Evolutionary conservation across 371 early-diverging fungal species (phyloP).

Genomic region (Mucor saturninus): DNA sequence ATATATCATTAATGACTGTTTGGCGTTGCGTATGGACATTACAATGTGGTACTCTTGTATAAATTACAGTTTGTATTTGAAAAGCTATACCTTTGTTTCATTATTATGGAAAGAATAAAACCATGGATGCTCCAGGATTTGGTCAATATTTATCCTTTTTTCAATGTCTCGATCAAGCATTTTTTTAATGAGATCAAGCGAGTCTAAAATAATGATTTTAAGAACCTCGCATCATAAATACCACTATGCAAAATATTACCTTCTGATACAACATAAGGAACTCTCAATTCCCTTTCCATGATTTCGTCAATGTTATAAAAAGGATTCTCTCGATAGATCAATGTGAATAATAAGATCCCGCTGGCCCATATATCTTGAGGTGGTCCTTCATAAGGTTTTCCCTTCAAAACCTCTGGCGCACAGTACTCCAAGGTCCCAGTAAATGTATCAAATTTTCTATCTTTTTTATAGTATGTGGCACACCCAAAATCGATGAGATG

Average conservation of each 20-base stretch:
- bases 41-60: no score
- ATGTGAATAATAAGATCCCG: constrained; percentile 75
- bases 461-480: constrained; percentile 60
- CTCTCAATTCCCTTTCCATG: constrained; percentile 27
- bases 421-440: constrained; percentile 71
- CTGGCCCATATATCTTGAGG: constrained; percentile 82
- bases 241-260: constrained; percentile 6
- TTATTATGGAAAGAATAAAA: constrained; percentile 24
- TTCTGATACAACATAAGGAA: constrained; percentile 23
- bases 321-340: constrained; percentile 55
- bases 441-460: constrained; percentile 65
- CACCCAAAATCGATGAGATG: constrained; percentile 74
- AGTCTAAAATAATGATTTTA: constrained; percentile 31
- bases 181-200: constrained; percentile 57
- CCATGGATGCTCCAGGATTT: constrained; percentile 55
- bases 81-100: neutral
- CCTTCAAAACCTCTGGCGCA: constrained; percentile 68
- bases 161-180: constrained; percentile 63
- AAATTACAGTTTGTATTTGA: no score
- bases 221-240: constrained; percentile 48
- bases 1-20: no score
- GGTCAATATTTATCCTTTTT: constrained; percentile 55
- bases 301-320: constrained; percentile 32
- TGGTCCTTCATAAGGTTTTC: constrained; percentile 65
- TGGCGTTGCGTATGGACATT: no score